phyloP scores from a whole-genome alignment of 257 asterid genomes.

The Solanum appendiculatum region DNA sequence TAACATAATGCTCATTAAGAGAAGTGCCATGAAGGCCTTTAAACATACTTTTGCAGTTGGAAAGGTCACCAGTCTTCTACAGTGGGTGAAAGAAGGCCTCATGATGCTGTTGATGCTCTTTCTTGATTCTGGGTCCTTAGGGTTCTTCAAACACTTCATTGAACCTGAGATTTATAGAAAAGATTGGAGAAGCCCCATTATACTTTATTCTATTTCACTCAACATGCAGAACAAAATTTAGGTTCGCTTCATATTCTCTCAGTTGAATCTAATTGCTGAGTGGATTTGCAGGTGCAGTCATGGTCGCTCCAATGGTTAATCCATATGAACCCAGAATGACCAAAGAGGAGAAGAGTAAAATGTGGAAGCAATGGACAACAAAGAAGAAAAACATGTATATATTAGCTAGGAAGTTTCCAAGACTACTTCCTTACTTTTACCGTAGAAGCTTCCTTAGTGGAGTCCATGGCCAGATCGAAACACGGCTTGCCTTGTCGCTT shows the following conservation, averaged over 20 bases:
- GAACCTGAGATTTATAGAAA: background rate
- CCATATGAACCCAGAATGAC: slow-evolving; percentile 81
- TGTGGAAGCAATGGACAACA: slow-evolving; percentile 69
- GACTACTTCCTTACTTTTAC: slow-evolving; percentile 57
- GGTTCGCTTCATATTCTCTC: background rate
- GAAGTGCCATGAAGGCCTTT: background rate
- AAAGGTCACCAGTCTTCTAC: background rate
- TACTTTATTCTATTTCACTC: background rate
- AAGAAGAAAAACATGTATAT: slow-evolving; percentile 54
- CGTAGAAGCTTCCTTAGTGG: slow-evolving; percentile 80
- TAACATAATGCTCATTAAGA: background rate
- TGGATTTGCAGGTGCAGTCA: slow-evolving; percentile 65
- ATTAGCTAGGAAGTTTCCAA: slow-evolving; percentile 67
- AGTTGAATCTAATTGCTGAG: background rate
- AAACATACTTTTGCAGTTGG: background rate
- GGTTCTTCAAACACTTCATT: background rate
- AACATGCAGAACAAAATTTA: background rate
- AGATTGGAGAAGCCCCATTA: background rate
- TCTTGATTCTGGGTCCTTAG: background rate
- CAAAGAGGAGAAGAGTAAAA: slow-evolving; percentile 62
- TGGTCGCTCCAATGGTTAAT: slow-evolving; percentile 88
- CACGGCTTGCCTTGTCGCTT: slow-evolving; percentile 56
- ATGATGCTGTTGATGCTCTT: background rate
- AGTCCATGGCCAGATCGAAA: slow-evolving; percentile 53
- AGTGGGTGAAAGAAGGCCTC: background rate